These are phyloP conservation scores for Mycena venus DNA, from an alignment of 768 basidiomycete species.

Conservation along the genomic window DNA sequence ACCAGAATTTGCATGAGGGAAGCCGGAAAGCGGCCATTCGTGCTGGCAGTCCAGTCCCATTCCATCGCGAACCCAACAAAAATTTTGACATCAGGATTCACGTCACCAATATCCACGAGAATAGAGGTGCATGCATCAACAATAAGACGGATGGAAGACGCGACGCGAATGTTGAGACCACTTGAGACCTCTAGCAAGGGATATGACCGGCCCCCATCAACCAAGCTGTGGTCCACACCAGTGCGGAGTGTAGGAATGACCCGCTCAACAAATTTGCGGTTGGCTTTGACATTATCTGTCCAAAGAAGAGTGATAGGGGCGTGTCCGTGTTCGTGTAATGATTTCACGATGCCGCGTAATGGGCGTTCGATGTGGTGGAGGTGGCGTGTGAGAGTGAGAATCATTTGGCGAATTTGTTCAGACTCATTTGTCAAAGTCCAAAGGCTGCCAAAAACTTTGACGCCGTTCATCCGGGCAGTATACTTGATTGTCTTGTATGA, in stretches of 20 bases:
- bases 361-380: conserved; percentile 1
- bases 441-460: background rate
- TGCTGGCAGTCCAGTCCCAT: conserved; percentile 10
- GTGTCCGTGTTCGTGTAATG: background rate
- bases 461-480: background rate
- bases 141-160: background rate
- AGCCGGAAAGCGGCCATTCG: background rate
- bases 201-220: no score
- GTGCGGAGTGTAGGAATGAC: background rate
- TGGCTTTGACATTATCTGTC: no score
- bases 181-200: background rate
- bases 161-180: background rate
- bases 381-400: background rate
- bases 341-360: background rate
- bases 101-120: background rate
- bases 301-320: no score
- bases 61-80: background rate
- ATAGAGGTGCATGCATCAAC: background rate
- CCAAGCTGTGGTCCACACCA: no score
- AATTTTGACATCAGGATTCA: background rate
- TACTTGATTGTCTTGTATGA: conserved; percentile 10
- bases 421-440: background rate
- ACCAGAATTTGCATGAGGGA: no score
- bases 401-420: background rate
- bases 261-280: background rate